Evolutionary conservation across 768 basidiomycete genomes (phyloP).

Genomic region (Pisolithus sp.): DNA sequence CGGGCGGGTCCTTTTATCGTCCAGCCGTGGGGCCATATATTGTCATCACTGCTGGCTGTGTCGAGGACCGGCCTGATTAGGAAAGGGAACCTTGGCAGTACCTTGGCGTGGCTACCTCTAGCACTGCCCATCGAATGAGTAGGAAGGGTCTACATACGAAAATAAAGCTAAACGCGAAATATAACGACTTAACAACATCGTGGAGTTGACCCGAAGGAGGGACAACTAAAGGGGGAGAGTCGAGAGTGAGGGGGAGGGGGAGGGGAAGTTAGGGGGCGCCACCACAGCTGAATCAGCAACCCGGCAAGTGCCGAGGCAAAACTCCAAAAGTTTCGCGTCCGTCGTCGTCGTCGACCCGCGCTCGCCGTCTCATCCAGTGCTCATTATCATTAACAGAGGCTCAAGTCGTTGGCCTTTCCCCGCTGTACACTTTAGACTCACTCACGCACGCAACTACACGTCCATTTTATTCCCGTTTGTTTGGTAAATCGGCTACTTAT

Average conservation of each 20-base stretch:
- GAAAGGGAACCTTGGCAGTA: too few species aligned
- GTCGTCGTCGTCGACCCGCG: conserved; percentile 14
- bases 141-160: too few species aligned
- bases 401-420: conserved; percentile 20
- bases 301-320: conserved; percentile 28
- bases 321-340: conserved; percentile 18
- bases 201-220: too few species aligned
- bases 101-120: too few species aligned
- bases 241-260: too few species aligned
- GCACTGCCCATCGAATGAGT: neutral
- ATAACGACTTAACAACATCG: too few species aligned
- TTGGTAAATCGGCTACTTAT: conserved; percentile 12
- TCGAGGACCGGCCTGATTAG: too few species aligned
- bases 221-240: too few species aligned
- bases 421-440: conserved; percentile 34
- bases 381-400: neutral
- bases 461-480: conserved; percentile 29
- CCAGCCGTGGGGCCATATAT: too few species aligned
- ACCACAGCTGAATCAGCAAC: conserved; percentile 23
- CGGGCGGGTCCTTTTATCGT: too few species aligned
- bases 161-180: too few species aligned
- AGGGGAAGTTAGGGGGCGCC: neutral
- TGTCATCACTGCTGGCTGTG: too few species aligned
- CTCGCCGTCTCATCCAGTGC: conserved; percentile 17
- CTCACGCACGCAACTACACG: conserved; percentile 29